phyloP scores from a whole-genome alignment of 495 filamentous ascomycete genomes.

The Penicillium paxilli region DNA sequence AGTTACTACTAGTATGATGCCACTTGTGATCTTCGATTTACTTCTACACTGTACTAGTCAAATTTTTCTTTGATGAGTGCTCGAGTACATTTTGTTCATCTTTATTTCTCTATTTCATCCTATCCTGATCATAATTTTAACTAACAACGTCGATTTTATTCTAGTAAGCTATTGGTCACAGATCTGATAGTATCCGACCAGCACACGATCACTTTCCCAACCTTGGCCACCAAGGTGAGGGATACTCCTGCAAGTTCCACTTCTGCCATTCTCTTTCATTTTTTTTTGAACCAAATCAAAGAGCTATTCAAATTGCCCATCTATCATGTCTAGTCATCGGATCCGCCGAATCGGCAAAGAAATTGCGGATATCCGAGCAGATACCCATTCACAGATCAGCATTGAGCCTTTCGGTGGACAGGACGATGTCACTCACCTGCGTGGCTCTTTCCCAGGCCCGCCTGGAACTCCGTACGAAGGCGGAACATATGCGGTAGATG shows the following conservation, averaged over 20 bases:
- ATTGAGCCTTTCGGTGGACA: constrained; percentile 62
- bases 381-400: constrained; percentile 71
- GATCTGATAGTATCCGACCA: too few relatives aligned
- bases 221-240: background rate
- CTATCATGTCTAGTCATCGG: constrained; percentile 71
- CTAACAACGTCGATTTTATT: too few relatives aligned
- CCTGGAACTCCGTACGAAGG: constrained; percentile 94
- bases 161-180: too few relatives aligned
- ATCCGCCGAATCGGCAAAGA: constrained; percentile 88
- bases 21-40: too few relatives aligned
- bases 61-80: too few relatives aligned
- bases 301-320: background rate
- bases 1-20: background rate
- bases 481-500: constrained; percentile 79
- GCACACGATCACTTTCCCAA: background rate
- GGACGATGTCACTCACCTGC: constrained; percentile 80
- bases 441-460: constrained; percentile 81
- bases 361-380: constrained; percentile 79
- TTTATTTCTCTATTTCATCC: too few relatives aligned
- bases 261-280: too few relatives aligned
- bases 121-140: too few relatives aligned
- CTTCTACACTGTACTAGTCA: too few relatives aligned
- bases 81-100: too few relatives aligned
- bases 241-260: too few relatives aligned
- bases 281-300: background rate